Conservation (phyloP, 2,329 filamentous ascomycete genomes). For the Chalara sp. region DNA sequence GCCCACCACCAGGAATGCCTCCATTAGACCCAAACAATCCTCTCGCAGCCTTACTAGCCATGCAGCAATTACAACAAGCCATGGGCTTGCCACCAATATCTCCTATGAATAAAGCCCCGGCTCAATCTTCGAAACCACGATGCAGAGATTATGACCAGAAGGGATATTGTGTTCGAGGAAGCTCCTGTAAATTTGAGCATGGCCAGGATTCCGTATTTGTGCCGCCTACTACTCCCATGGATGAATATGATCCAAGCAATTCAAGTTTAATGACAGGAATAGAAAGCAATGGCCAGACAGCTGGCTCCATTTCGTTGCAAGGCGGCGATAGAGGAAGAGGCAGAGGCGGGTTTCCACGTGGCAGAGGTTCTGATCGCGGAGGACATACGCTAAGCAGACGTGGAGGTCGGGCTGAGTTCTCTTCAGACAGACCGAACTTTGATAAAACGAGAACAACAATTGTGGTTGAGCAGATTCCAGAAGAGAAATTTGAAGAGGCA, state of each 20-base stretch:
- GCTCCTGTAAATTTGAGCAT: conserved; percentile 64
- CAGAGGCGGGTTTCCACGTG: conserved; percentile 25
- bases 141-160: conserved; percentile 69
- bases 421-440: conserved; percentile 53
- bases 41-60: conserved; percentile 53
- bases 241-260: conserved; percentile 54
- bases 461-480: conserved; percentile 72
- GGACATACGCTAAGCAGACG: conserved; percentile 14
- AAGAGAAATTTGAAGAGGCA: conserved; percentile 60
- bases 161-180: conserved; percentile 63
- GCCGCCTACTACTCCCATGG: conserved; percentile 19
- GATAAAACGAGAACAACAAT: conserved; percentile 61
- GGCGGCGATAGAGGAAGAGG: conserved; percentile 23
- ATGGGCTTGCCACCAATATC: conserved; percentile 36
- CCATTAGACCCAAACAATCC: conserved; percentile 53
- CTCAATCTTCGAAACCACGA: conserved; percentile 25
- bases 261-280: conserved; percentile 33
- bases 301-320: conserved; percentile 7
- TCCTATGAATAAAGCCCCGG: conserved; percentile 1
- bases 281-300: conserved; percentile 12
- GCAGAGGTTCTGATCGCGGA: conserved; percentile 14
- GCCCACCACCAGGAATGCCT: conserved; percentile 30
- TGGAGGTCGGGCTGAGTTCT: conserved; percentile 46
- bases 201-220: conserved; percentile 43
- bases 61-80: conserved; percentile 41